These are phyloP conservation scores for Orbilia brochopaga DNA, from an alignment of 2,329 filamentous ascomycete genomes.

Conservation along the genomic window DNA sequence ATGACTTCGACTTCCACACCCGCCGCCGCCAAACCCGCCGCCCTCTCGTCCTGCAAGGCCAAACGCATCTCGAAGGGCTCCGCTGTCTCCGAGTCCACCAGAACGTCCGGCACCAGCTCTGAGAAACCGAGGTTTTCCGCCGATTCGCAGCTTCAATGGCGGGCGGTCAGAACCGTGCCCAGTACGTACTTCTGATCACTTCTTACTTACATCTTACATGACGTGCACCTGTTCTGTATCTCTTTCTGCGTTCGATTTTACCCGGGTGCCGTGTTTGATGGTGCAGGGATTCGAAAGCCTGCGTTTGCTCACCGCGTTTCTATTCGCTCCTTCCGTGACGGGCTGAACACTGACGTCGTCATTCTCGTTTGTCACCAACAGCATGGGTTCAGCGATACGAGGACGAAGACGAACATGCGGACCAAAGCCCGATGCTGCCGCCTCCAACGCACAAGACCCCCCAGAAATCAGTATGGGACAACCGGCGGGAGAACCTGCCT, in stretches of 20 bases:
- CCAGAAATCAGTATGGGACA: conserved; percentile 55
- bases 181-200: conserved; percentile 52
- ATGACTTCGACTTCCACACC: too few relatives aligned
- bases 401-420: conserved; percentile 52
- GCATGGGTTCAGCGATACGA: conserved; percentile 55
- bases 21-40: conserved; percentile 9
- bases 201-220: too few relatives aligned
- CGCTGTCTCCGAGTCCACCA: conserved; percentile 40
- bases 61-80: conserved; percentile 45
- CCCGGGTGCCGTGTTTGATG: not conserved
- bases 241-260: conserved; percentile 7
- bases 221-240: too few relatives aligned
- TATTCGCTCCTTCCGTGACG: not conserved
- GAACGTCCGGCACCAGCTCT: conserved; percentile 28
- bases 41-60: conserved; percentile 12
- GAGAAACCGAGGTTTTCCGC: conserved; percentile 41
- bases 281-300: not conserved
- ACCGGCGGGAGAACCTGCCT: conserved; percentile 54
- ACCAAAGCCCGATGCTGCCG: conserved; percentile 52
- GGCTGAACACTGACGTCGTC: too few relatives aligned
- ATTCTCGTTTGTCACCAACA: conserved; percentile 21
- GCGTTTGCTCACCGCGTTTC: too few relatives aligned
- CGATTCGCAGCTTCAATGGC: conserved; percentile 52
- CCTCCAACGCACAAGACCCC: conserved; percentile 50
- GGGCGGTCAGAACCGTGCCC: conserved; percentile 55